A percentile compares a stretch with the other conserved stretches of the same genome.
Conservation (phyloP, 163 green algal genomes). For the Chlamydomonas reinhardtii region DNA sequence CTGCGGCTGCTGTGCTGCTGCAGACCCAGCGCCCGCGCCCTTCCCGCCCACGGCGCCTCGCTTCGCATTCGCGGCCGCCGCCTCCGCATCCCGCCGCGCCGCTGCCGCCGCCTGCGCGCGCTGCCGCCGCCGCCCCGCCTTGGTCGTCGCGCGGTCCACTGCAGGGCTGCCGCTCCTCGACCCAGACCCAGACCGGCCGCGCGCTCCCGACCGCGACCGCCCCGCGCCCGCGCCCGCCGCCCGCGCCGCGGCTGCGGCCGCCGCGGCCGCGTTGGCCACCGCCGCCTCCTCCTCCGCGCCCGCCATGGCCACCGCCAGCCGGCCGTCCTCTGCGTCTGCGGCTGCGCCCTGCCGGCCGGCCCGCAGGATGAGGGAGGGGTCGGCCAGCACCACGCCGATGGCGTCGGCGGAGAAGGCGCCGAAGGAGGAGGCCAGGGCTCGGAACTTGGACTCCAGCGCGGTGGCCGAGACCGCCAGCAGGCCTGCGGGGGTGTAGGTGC, state of each 20-base stretch:
- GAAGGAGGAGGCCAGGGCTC: slow-evolving; percentile 49
- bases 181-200: not conserved
- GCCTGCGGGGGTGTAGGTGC: not conserved
- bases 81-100: too few relatives aligned
- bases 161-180: too few relatives aligned
- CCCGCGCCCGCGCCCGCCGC: too few relatives aligned
- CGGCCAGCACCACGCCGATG: slow-evolving; percentile 63
- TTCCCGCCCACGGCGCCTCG: too few relatives aligned
- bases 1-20: too few relatives aligned
- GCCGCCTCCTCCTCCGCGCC: not conserved
- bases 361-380: slow-evolving; percentile 54
- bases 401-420: slow-evolving; percentile 57
- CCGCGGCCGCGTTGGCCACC: not conserved
- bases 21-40: too few relatives aligned
- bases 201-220: not conserved
- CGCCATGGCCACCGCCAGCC: not conserved
- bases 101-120: not conserved
- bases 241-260: too few relatives aligned
- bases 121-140: too few relatives aligned
- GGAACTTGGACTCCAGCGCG: slow-evolving; percentile 50
- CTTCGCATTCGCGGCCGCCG: too few relatives aligned
- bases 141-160: too few relatives aligned
- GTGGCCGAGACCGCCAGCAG: slow-evolving; percentile 50
- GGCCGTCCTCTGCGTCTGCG: not conserved
- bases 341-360: not conserved